Conservation (phyloP, 768 basidiomycete species). For the Suillus decipiens region DNA sequence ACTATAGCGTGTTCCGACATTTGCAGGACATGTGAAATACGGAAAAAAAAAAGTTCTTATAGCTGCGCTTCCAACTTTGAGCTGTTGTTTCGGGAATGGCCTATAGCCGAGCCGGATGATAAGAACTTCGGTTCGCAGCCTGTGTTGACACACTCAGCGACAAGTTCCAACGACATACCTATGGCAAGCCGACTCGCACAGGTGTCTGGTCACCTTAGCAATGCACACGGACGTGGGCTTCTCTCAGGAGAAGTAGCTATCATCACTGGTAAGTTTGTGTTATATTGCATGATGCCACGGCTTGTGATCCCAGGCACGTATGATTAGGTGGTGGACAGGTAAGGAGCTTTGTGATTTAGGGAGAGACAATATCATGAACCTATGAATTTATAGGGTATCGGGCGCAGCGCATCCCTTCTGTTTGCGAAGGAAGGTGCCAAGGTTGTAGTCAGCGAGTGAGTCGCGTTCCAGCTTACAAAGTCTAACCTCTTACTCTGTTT, state of each 20-base stretch:
- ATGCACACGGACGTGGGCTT: constrained; percentile 52
- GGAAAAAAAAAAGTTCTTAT: too few species aligned
- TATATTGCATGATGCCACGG: neutral
- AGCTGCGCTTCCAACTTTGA: too few species aligned
- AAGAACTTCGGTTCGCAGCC: neutral
- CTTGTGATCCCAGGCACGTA: constrained; percentile 5
- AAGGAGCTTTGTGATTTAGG: constrained; percentile 6
- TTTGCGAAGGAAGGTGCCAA: constrained; percentile 87
- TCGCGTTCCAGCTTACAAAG: constrained; percentile 6
- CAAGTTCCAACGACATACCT: constrained; percentile 4
- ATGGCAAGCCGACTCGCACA: constrained; percentile 67
- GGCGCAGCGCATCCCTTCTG: constrained; percentile 68
- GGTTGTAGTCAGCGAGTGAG: constrained; percentile 81
- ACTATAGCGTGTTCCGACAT: too few species aligned
- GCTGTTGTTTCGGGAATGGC: neutral
- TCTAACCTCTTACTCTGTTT: neutral
- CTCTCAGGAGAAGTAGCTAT: constrained; percentile 80
- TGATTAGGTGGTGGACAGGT: constrained; percentile 74
- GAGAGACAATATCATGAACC: neutral
- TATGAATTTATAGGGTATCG: constrained; percentile 62
- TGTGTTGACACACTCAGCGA: neutral
- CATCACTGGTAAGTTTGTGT: constrained; percentile 64
- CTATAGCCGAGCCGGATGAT: neutral
- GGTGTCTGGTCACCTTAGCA: constrained; percentile 69
- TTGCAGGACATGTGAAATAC: too few species aligned